Base-by-base conservation (phyloP, 1,139 yeast species). In the Chernovozyma aurita region DNA sequence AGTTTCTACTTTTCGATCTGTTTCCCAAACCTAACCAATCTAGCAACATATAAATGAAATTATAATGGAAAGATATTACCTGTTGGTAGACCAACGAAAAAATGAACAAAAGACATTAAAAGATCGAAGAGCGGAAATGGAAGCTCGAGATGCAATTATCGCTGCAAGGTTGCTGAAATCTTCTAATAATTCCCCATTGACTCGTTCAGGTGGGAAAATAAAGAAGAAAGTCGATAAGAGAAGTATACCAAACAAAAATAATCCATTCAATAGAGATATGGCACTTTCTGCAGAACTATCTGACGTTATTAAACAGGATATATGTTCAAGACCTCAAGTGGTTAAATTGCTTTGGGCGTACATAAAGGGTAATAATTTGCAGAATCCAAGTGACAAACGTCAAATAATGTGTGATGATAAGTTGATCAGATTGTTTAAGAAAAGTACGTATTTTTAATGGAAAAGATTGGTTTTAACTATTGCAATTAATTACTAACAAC, bases 271-370 rank as follows among this genome's bases (percentile, higher is more conserved):
- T 41, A 57, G 56, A 30, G 68, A 62, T 18, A 55, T 66, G 59
- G 56, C 56, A 4, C 54, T 83, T 24, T 76, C 85, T 17, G 65
- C 70, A 4, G 73, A 70, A 32, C 65, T 85, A 28, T 64, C 68
- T 30, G 63, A 51, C 4, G 56, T 85, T 7, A 47, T 66, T 8
- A 76, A 66, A 0, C 57, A 49, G n/a, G 55, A 55, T 4, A 50
- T 58, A 38, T 52, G 73, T 37, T 72, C 86, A 2, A 63, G 95
- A 46, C 82, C 94, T 0, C 82, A 81, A 50, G 80, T 82, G 20
- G 90, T 84, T 24, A 83, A 84, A 47, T 62, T 60, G 33, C 60
- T 85, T 16, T 86, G 95, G 95, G 74, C 67, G 11, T 79, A 86
- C 53, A 84, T 86, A 44, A 83, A 80, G 50, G 72, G 57, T 17